Evolutionary conservation across 177 flowering plant species (phyloP).

Genomic region (Vitis hybrid): DNA sequence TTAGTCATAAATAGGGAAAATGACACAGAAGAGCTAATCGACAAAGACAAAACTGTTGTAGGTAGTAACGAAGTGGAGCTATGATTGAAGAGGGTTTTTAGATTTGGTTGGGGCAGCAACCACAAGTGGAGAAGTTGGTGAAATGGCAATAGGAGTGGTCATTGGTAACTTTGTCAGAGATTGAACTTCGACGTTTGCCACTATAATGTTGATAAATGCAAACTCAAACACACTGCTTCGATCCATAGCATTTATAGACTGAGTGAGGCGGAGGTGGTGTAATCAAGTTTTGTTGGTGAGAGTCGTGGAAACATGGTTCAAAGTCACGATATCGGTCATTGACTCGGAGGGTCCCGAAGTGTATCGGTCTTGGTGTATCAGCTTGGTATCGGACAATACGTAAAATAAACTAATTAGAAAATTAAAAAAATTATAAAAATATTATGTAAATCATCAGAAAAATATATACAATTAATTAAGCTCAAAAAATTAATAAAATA

Average conservation of each 20-base stretch:
- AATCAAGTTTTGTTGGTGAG: too few species aligned
- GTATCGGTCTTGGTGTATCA: too few species aligned
- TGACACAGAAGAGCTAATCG: conserved; percentile 1
- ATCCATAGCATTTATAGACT: conserved; percentile 23
- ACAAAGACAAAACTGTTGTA: not conserved
- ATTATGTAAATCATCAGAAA: too few species aligned
- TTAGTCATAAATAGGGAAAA: not conserved
- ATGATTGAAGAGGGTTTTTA: not conserved
- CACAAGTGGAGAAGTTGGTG: conserved; percentile 18
- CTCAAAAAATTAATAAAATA: too few species aligned
- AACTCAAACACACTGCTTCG: conserved; percentile 14
- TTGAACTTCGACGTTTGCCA: conserved; percentile 40
- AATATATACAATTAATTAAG: too few species aligned
- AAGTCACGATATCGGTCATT: too few species aligned
- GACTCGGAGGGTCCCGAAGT: too few species aligned
- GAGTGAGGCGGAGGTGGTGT: not conserved
- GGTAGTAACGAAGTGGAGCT: conserved; percentile 8
- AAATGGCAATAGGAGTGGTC: conserved; percentile 5
- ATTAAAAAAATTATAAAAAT: too few species aligned
- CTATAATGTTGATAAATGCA: conserved; percentile 35
- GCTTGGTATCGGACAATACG: too few species aligned
- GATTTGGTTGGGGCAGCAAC: conserved; percentile 9
- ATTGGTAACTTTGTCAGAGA: conserved; percentile 37
- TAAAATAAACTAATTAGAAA: too few species aligned
- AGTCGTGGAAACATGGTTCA: too few species aligned